Evolutionary conservation across 768 basidiomycete species (phyloP).

Genomic region (Naematelia encephala): DNA sequence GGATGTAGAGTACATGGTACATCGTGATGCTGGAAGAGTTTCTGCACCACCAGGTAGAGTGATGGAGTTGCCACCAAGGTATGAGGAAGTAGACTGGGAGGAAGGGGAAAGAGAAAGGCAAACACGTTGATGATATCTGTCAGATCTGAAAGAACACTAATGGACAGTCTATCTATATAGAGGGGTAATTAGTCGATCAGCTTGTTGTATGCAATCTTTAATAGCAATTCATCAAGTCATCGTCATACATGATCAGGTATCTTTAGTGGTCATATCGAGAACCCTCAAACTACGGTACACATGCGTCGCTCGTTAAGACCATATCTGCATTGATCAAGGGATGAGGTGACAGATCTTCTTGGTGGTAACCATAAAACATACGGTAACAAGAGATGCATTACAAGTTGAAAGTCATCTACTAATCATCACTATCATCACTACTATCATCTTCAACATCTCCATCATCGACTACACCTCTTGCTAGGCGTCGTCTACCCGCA

Average conservation of each 20-base stretch:
- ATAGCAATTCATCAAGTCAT: not conserved
- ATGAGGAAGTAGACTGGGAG: slow-evolving; percentile 44
- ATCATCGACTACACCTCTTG: slow-evolving; percentile 20
- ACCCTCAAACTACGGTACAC: too few relatives aligned
- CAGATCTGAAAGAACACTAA: too few relatives aligned
- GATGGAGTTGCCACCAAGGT: slow-evolving; percentile 41
- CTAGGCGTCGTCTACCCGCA: slow-evolving; percentile 29
- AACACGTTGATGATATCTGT: not conserved
- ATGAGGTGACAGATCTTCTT: too few relatives aligned
- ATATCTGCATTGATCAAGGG: too few relatives aligned
- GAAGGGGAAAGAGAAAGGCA: slow-evolving; percentile 1
- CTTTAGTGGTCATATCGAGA: not conserved
- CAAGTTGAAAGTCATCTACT: not conserved
- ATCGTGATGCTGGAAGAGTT: slow-evolving; percentile 38
- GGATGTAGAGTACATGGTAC: slow-evolving; percentile 37
- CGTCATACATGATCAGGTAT: not conserved
- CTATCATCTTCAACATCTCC: slow-evolving; percentile 21
- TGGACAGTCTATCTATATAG: not conserved
- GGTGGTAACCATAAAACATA: too few relatives aligned
- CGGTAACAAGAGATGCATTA: too few relatives aligned
- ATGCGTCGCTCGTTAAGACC: too few relatives aligned
- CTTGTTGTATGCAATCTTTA: not conserved
- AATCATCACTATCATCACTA: slow-evolving; percentile 34
- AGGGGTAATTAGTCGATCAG: not conserved
- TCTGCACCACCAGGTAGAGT: slow-evolving; percentile 9